Percentiles rank a stretch among this genome's conserved stretches.
These are phyloP conservation scores for Suillus discolor DNA, from an alignment of 768 basidiomycete species.

Conservation along the genomic window DNA sequence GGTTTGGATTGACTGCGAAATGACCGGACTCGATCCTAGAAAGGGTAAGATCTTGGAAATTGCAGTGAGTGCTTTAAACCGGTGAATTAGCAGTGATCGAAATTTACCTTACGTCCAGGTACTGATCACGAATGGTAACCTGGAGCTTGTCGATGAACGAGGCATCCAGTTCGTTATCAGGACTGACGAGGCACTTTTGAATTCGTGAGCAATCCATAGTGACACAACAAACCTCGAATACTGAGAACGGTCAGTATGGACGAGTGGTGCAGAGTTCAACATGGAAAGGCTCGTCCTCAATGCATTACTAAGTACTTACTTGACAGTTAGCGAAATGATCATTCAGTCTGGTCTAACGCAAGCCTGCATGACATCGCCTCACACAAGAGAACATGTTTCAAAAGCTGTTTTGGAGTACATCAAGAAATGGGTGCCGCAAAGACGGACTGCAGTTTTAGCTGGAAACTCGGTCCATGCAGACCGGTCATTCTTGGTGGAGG, in stretches of 20 bases:
- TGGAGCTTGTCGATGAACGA: slow-evolving; percentile 71
- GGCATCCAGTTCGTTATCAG: slow-evolving; percentile 78
- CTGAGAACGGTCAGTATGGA: slow-evolving; percentile 62
- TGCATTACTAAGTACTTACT: not conserved
- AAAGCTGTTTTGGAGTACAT: slow-evolving; percentile 72
- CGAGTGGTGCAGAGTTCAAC: slow-evolving; percentile 85
- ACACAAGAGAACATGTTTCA: slow-evolving; percentile 62
- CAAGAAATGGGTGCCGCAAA: slow-evolving; percentile 79
- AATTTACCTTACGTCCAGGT: slow-evolving; percentile 48
- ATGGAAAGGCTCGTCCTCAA: slow-evolving; percentile 59
- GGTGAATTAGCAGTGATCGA: not conserved
- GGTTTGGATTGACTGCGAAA: slow-evolving; percentile 89
- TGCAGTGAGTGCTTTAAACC: slow-evolving; percentile 46
- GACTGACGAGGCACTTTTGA: slow-evolving; percentile 68
- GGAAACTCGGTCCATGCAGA: slow-evolving; percentile 90
- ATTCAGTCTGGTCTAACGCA: slow-evolving; percentile 78
- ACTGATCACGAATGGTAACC: slow-evolving; percentile 83
- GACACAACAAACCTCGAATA: not conserved
- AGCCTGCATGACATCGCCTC: slow-evolving; percentile 73
- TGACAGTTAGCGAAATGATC: not conserved
- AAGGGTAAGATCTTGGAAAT: slow-evolving; percentile 81
- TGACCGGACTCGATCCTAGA: slow-evolving; percentile 73
- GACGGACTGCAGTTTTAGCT: slow-evolving; percentile 68
- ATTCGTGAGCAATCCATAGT: slow-evolving; percentile 50
- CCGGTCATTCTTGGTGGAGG: slow-evolving; percentile 64